Base-by-base conservation (phyloP, 2,329 filamentous ascomycete species). In the Epichloe festucae region DNA sequence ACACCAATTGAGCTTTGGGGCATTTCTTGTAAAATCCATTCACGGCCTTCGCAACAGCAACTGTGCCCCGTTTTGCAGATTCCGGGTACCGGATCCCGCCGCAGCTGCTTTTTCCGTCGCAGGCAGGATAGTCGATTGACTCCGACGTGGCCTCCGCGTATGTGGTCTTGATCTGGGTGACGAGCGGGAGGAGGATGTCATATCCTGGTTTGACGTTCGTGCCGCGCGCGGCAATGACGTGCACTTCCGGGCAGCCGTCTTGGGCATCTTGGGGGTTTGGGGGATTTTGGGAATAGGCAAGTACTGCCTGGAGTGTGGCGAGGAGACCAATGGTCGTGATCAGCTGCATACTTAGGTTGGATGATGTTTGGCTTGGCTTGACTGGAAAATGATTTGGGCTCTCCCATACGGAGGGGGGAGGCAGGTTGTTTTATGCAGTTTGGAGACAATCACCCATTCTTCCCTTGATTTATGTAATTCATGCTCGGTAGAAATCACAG, bases 61-160 rank as follows among this genome's bases (percentile, higher is more conserved):
- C 36, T 1, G 41, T 49, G 15, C 51, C 51, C 19, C 1, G 5
- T 7, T 10, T 35, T 3, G 3, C 51, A 77, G 80, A 84, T 57
- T 73, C 73, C 2, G 73, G 77, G 57, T 85, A 86, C 59, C 72
- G 74, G 27, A 76, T 65, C n/a, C 75, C 71, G 14, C 79, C 79
- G 57, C 81, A 84, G 0, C 68, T 70, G 1, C 70, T 59, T 57
- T 79, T 74, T 5, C 81, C 81, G 52, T 82, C 82, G 42, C 79
- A 83, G 2, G 82, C 82, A 39, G 83, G 77, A 58, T 81, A 81
- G 40, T 54, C 60, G 55, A 81, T 79, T 17, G 77, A 73, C 55
- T 79, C 77, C 1, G 76, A 66, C 0, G 75, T 79, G 0, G 76
- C 64, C 0, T 75, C 77, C 0, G 74, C 58, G 55, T 77, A 73